phyloP scores from a whole-genome alignment of 2,329 filamentous ascomycete species.

The Xylariaceae sp. region DNA sequence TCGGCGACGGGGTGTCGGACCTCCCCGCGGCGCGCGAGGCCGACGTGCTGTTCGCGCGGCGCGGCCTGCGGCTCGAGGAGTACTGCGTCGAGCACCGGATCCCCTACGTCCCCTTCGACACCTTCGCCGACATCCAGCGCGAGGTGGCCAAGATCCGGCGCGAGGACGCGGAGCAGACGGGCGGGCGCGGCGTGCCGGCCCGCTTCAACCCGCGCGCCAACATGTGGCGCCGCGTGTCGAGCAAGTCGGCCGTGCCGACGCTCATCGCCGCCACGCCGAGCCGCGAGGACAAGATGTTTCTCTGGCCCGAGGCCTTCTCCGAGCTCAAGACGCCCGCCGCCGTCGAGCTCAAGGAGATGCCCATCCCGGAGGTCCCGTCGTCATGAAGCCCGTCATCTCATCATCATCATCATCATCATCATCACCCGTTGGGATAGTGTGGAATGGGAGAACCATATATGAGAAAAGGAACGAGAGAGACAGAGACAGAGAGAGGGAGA shows the following conservation, averaged over 20 bases:
- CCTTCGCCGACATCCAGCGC: slow-evolving; percentile 56
- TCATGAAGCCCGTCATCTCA: too few relatives aligned
- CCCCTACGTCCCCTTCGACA: slow-evolving; percentile 54
- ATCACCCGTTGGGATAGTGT: too few relatives aligned
- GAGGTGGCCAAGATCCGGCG: slow-evolving; percentile 50
- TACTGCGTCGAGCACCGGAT: slow-evolving; percentile 58
- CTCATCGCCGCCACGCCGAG: slow-evolving; percentile 31
- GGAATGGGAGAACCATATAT: too few relatives aligned
- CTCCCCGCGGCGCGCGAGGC: slow-evolving; percentile 58
- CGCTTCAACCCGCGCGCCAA: slow-evolving; percentile 62
- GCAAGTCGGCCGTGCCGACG: slow-evolving; percentile 42
- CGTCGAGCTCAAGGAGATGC: slow-evolving; percentile 14
- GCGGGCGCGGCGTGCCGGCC: slow-evolving; percentile 49
- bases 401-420: too few relatives aligned
- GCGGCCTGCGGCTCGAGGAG: slow-evolving; percentile 57
- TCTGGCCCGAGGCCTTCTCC: slow-evolving; percentile 54
- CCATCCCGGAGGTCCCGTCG: too few relatives aligned
- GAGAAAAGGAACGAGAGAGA: too few relatives aligned
- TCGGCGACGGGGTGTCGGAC: slow-evolving; percentile 62
- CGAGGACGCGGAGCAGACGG: slow-evolving; percentile 54
- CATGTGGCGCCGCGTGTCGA: slow-evolving; percentile 57
- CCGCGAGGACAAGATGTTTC: slow-evolving; percentile 53
- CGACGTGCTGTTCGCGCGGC: slow-evolving; percentile 59
- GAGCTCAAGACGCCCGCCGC: slow-evolving; percentile 30
- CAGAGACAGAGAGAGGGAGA: too few relatives aligned